These are phyloP conservation scores for Brasilioporus rufonigricans DNA, from an alignment of 768 basidiomycete species.

Conservation along the genomic window DNA sequence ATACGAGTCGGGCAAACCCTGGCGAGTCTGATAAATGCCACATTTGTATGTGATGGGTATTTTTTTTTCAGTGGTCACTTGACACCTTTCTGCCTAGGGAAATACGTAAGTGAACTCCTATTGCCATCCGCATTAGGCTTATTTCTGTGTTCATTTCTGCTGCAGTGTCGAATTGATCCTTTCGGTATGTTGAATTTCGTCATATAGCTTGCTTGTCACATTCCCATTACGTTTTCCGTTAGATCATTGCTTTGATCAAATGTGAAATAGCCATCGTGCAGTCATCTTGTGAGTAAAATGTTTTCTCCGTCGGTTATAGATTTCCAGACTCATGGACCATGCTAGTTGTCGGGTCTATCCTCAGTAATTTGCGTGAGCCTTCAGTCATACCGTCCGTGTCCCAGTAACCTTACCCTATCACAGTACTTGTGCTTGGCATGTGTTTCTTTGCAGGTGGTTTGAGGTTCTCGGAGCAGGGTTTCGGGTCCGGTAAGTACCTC, in stretches of 20 bases:
- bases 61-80: neutral
- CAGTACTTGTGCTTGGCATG: slow-evolving; percentile 82
- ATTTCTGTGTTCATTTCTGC: neutral
- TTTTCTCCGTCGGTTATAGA: neutral
- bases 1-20: slow-evolving; percentile 80
- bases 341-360: slow-evolving; percentile 76
- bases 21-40: slow-evolving; percentile 84
- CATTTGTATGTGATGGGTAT: slow-evolving; percentile 48
- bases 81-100: slow-evolving; percentile 19
- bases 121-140: neutral
- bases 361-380: slow-evolving; percentile 66
- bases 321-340: neutral
- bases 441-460: slow-evolving; percentile 83
- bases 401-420: neutral
- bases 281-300: slow-evolving; percentile 56
- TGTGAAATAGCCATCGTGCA: slow-evolving; percentile 83
- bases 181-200: slow-evolving; percentile 45
- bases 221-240: neutral
- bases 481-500: slow-evolving; percentile 56
- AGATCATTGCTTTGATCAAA: slow-evolving; percentile 80
- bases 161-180: slow-evolving; percentile 60
- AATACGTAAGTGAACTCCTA: slow-evolving; percentile 25
- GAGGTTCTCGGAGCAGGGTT: slow-evolving; percentile 75
- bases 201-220: neutral
- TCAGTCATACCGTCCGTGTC: neutral